Base-by-base conservation (phyloP, 2,329 filamentous ascomycete genomes). In the Pseudogymnoascus sp. region DNA sequence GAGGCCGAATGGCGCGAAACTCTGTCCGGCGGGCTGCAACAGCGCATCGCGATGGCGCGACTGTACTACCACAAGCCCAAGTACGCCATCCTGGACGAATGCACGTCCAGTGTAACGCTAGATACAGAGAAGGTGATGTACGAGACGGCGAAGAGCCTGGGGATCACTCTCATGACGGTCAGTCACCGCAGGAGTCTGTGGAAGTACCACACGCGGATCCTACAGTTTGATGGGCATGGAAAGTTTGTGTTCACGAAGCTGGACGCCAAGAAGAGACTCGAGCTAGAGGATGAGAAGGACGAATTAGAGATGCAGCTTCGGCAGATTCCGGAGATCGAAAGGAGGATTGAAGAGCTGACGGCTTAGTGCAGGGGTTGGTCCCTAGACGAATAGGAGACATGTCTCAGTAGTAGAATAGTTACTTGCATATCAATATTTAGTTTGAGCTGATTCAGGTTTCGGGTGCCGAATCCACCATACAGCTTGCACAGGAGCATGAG, bases 1-100 rank as follows among this genome's bases (percentile, higher is more conserved):
- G 92, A 97, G 76, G 92, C 93, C 60, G 93, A 97, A 77, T 99
- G 94, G 94, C 88, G 92, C 58, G 93, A 97, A 68, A 91, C 96
- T 0, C 83, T 99, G 29, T 96, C 91, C 0, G 91, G 91, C 10
- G 94, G 94, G 5, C 81, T 97, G 17, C 94, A 99, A 77, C 94
- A 99, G 78, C 89, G 94, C 60, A 90, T 99, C 21, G 94, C 94
- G 64, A 97, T 97, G 91, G 94, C 94, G 0, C 83, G 94, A 0
- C 82, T 96, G 15, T 97, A 97, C 76, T 97, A 97, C 76, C 93
- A 97, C 76, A 82, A 86, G 8, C 93, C 93, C 0, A 88, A 89
- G 69, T 97, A 96, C 74, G 94, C 94, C 9, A 99, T 99, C 68
- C 80, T 99, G 38, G 94, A 99, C 73, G 94, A 99, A 77, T 99